A percentile compares a stretch with the other conserved stretches of the same genome.
Conservation (phyloP, 768 basidiomycete species). For the Mycena capillaripes region DNA sequence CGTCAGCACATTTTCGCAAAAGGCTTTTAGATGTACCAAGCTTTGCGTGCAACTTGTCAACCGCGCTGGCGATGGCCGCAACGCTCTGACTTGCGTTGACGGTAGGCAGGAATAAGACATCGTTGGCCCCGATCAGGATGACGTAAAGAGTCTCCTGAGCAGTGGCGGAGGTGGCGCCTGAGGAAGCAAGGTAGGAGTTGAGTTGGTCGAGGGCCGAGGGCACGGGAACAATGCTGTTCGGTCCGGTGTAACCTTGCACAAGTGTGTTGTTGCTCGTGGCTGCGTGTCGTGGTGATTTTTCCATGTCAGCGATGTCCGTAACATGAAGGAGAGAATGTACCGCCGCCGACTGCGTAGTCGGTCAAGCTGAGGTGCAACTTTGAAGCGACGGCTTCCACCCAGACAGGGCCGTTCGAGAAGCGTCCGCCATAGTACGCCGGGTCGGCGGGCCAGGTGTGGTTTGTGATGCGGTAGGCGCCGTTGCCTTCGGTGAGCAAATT, state of each 20-base stretch:
- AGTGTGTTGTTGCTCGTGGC: conserved; percentile 3
- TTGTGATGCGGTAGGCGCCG: conserved; percentile 2
- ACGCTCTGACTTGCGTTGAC: conserved; percentile 4
- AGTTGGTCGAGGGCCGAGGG: conserved; percentile 2
- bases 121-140: conserved; percentile 1
- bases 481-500: neutral
- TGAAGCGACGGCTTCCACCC: conserved; percentile 1
- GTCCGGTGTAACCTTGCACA: conserved; percentile 4
- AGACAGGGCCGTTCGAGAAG: conserved; percentile 3
- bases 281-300: conserved; percentile 1
- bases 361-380: conserved; percentile 1
- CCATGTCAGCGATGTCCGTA: neutral
- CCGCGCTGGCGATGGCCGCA: neutral
- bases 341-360: conserved; percentile 1
- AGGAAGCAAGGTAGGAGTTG: conserved; percentile 1
- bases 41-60: neutral
- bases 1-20: neutral
- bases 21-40: conserved; percentile 1
- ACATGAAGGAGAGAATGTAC: neutral
- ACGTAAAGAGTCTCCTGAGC: neutral
- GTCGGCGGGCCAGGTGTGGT: conserved; percentile 5
- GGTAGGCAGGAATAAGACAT: neutral
- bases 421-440: conserved; percentile 4
- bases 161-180: conserved; percentile 1
- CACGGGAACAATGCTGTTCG: neutral